phyloP scores from a whole-genome alignment of 2,329 filamentous ascomycete genomes.

The Hypoxylon sp. region DNA sequence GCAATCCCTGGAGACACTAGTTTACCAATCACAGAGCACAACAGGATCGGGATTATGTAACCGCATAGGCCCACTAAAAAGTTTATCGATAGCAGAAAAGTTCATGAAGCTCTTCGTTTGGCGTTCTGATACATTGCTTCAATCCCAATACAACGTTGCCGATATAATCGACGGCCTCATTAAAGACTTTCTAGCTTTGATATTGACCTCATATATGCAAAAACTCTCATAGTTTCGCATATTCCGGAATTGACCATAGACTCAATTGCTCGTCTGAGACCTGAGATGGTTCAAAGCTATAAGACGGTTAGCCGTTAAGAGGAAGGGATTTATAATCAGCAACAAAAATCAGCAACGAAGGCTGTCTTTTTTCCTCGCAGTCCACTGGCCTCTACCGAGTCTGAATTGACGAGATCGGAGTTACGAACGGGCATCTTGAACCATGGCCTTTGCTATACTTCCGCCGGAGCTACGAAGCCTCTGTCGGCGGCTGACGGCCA shows the following conservation, averaged over 20 bases:
- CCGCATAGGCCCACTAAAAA: constrained; percentile 33
- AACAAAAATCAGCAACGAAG: constrained; percentile 1
- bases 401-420: neutral
- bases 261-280: constrained; percentile 11
- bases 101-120: constrained; percentile 24
- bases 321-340: too few species aligned
- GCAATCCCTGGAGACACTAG: neutral
- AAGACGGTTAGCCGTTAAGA: neutral
- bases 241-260: neutral
- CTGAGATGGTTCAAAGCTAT: constrained; percentile 6
- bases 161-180: neutral
- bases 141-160: neutral
- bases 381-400: neutral
- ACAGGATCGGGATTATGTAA: neutral
- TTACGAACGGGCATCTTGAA: neutral
- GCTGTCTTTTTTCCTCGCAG: neutral
- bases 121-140: constrained; percentile 4
- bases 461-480: constrained; percentile 75
- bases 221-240: neutral
- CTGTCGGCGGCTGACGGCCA: constrained; percentile 79
- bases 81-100: constrained; percentile 44
- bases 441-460: constrained; percentile 58
- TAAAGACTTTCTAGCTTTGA: neutral
- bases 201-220: neutral
- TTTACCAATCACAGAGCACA: neutral